phyloP scores from a whole-genome alignment of 345 rosid genomes.

The Arabis hirsuta region DNA sequence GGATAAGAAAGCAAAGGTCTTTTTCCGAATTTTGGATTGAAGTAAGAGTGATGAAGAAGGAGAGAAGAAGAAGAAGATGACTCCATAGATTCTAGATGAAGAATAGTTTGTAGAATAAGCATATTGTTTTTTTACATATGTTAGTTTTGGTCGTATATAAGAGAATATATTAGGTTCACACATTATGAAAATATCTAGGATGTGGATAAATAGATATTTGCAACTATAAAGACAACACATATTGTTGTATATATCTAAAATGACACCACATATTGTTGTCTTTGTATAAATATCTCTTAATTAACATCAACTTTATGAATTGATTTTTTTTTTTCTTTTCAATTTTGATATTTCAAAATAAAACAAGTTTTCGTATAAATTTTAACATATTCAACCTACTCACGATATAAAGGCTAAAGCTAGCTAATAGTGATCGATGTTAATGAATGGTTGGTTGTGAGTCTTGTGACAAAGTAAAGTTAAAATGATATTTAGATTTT shows the following conservation, averaged over 20 bases:
- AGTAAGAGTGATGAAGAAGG: slow-evolving; percentile 35
- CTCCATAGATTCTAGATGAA: slow-evolving; percentile 29
- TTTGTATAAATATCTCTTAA: background rate
- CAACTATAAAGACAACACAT: background rate
- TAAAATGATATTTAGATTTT: too few species aligned
- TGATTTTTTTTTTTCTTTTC: too few species aligned
- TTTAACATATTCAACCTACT: too few species aligned
- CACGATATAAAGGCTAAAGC: too few species aligned
- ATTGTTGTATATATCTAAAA: too few species aligned
- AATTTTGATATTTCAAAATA: too few species aligned
- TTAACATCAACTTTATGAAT: background rate
- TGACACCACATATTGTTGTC: too few species aligned
- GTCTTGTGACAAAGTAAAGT: too few species aligned
- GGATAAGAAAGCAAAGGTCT: slow-evolving; percentile 7
- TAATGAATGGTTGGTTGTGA: too few species aligned
- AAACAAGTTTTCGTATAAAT: too few species aligned
- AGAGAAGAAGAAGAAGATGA: slow-evolving; percentile 38
- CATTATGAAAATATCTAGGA: slow-evolving; percentile 23
- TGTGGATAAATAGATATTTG: slow-evolving; percentile 20
- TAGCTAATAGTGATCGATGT: too few species aligned
- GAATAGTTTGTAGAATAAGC: slow-evolving; percentile 6
- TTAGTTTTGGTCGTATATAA: slow-evolving; percentile 30
- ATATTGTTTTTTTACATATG: slow-evolving; percentile 1
- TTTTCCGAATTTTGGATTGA: slow-evolving; percentile 31
- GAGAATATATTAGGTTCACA: slow-evolving; percentile 29